Conservation (phyloP, 495 filamentous ascomycete genomes). For the Aspergillus conjunctus region DNA sequence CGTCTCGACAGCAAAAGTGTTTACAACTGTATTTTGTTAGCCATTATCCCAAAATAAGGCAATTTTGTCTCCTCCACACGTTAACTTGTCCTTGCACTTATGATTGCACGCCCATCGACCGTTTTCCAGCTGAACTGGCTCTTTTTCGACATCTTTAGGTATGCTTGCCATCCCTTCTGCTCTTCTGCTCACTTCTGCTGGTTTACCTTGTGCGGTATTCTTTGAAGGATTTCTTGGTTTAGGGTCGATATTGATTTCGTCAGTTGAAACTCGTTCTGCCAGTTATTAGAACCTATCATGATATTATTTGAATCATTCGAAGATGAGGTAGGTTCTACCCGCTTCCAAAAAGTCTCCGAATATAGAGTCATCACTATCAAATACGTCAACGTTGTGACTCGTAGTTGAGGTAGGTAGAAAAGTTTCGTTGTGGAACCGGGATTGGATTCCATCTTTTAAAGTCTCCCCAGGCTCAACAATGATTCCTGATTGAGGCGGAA, state of each 20-base stretch:
- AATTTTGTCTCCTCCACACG: slow-evolving; percentile 30
- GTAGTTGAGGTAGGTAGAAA: slow-evolving; percentile 13
- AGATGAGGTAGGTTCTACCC: slow-evolving; percentile 22
- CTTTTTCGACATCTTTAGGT: slow-evolving; percentile 31
- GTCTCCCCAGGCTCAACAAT: neutral
- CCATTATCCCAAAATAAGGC: neutral
- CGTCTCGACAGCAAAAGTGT: slow-evolving; percentile 88
- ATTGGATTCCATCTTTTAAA: slow-evolving; percentile 14
- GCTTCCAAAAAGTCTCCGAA: slow-evolving; percentile 57
- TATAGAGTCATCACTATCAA: slow-evolving; percentile 58
- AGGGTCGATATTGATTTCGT: neutral
- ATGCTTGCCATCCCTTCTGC: slow-evolving; percentile 14
- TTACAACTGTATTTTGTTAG: slow-evolving; percentile 56
- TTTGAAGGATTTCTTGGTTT: neutral
- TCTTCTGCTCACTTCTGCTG: slow-evolving; percentile 20
- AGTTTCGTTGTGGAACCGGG: slow-evolving; percentile 12
- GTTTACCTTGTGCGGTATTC: slow-evolving; percentile 2
- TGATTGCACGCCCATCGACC: slow-evolving; percentile 92
- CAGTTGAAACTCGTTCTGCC: neutral
- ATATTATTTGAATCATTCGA: no score
- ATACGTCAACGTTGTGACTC: slow-evolving; percentile 41
- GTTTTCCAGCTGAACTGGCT: slow-evolving; percentile 65
- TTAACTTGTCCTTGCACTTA: slow-evolving; percentile 73
- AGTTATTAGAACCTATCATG: neutral
- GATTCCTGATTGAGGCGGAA: slow-evolving; percentile 38